Evolutionary conservation across 1,284 basidiomycete species (phyloP).

Genomic region (Cerrena zonata): DNA sequence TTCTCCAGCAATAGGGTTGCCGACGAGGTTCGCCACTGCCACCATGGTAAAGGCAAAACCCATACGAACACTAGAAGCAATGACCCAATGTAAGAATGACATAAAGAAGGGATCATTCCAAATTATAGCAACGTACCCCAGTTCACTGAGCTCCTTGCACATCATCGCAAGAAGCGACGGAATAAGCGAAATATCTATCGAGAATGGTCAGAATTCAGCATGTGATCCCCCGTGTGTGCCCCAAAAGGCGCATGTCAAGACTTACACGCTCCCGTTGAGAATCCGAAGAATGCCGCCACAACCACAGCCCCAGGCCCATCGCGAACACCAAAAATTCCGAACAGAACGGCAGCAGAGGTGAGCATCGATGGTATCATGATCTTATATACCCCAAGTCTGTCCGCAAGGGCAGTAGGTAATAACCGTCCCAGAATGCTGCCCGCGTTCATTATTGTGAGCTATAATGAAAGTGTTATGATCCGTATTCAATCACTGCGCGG

Average conservation of each 20-base stretch:
- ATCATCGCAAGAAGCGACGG: constrained; percentile 41
- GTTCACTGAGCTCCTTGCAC: constrained; percentile 37
- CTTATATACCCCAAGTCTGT: constrained; percentile 35
- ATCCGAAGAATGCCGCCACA: constrained; percentile 44
- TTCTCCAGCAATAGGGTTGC: constrained; percentile 23
- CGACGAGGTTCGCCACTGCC: constrained; percentile 5
- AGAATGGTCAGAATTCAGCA: not conserved
- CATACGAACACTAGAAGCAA: constrained; percentile 43
- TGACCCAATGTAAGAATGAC: no score
- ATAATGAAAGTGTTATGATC: no score
- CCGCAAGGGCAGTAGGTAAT: constrained; percentile 44
- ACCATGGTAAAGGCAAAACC: constrained; percentile 33
- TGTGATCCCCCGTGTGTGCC: no score
- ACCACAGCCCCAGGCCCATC: constrained; percentile 32
- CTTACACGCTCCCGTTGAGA: constrained; percentile 45
- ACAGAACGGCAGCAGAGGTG: constrained; percentile 36
- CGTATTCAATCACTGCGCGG: not conserved
- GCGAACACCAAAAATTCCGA: constrained; percentile 39
- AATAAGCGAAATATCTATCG: constrained; percentile 44
- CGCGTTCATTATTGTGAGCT: constrained; percentile 41
- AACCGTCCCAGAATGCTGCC: constrained; percentile 44
- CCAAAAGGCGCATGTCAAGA: no score
- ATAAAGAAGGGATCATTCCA: no score
- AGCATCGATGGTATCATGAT: constrained; percentile 33
- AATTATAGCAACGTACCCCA: constrained; percentile 40